Conservation (phyloP, 2,329 filamentous ascomycete species). For the Neocatenulostroma microsporum region DNA sequence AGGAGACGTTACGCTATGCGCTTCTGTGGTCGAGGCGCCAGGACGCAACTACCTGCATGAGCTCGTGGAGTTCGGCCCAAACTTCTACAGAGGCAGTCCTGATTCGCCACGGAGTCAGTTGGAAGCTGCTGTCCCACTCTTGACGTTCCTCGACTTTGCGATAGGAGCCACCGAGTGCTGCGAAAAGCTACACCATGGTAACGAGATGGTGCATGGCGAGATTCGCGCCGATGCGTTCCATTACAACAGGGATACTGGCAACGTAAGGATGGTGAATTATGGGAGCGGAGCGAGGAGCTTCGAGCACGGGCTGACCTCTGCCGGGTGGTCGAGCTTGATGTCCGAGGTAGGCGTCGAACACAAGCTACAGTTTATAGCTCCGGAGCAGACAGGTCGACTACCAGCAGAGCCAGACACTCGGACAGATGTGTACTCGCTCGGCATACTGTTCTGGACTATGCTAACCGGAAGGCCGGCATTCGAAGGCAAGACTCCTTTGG, state of each 20-base stretch:
- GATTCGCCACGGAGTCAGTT: constrained; percentile 15
- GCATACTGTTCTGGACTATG: constrained; percentile 81
- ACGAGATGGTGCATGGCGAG: constrained; percentile 82
- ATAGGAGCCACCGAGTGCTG: constrained; percentile 79
- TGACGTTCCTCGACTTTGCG: constrained; percentile 80
- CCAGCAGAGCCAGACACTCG: constrained; percentile 84
- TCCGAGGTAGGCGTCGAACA: constrained; percentile 79
- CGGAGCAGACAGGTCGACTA: constrained; percentile 89
- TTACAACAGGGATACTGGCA: constrained; percentile 61
- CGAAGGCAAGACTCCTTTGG: constrained; percentile 69
- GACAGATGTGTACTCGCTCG: constrained; percentile 89
- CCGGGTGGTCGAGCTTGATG: constrained; percentile 77
- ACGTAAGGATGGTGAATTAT: constrained; percentile 74
- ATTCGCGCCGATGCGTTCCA: constrained; percentile 87
- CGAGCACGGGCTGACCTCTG: constrained; percentile 76
- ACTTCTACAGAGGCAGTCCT: constrained; percentile 31
- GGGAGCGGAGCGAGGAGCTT: constrained; percentile 82
- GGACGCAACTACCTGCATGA: constrained; percentile 65
- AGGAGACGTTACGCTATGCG: constrained; percentile 64
- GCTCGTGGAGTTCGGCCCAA: constrained; percentile 68
- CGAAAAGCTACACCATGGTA: constrained; percentile 83
- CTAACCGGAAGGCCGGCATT: constrained; percentile 74
- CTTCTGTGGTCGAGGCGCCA: constrained; percentile 72
- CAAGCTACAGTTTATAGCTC: constrained; percentile 85
- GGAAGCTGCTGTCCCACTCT: constrained; percentile 54